Percentiles rank a stretch among this genome's conserved stretches.
Evolutionary conservation across 2,329 filamentous ascomycete genomes (phyloP).

Genomic region (Colletotrichum sp.): DNA sequence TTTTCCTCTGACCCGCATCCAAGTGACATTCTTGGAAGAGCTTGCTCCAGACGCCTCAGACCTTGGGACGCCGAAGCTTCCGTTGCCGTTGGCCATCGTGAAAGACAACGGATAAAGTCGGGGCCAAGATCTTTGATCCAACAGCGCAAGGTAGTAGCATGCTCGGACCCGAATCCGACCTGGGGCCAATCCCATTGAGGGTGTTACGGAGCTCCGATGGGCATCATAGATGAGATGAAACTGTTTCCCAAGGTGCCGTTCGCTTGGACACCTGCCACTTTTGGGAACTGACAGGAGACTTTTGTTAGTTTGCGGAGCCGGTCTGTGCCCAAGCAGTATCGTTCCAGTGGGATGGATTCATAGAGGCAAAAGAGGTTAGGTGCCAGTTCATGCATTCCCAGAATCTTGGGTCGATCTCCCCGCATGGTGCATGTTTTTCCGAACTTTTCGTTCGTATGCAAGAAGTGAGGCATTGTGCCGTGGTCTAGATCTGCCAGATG

Average conservation of each 20-base stretch:
- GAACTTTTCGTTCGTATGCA: not conserved
- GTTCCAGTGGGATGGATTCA: not conserved
- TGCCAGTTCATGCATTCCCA: not conserved
- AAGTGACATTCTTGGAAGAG: not conserved
- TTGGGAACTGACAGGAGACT: not conserved
- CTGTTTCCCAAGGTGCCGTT: not conserved
- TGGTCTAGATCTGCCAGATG: not conserved
- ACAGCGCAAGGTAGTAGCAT: not conserved
- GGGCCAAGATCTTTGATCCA: not conserved
- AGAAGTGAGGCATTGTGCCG: not conserved
- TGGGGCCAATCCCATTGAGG: not conserved
- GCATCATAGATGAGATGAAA: not conserved
- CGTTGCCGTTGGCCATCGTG: not conserved
- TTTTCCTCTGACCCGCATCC: not conserved
- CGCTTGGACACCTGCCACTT: not conserved
- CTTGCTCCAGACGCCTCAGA: not conserved
- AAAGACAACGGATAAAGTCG: not conserved
- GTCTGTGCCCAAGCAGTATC: not conserved
- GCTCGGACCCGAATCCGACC: not conserved
- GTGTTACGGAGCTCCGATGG: constrained; percentile 1
- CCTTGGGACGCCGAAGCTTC: not conserved
- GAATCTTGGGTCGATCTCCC: not conserved
- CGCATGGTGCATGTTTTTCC: not conserved
- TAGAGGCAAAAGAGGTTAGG: not conserved
- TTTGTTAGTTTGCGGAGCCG: not conserved